phyloP scores from a whole-genome alignment of 345 rosid species.

The Triadica sebifera region DNA sequence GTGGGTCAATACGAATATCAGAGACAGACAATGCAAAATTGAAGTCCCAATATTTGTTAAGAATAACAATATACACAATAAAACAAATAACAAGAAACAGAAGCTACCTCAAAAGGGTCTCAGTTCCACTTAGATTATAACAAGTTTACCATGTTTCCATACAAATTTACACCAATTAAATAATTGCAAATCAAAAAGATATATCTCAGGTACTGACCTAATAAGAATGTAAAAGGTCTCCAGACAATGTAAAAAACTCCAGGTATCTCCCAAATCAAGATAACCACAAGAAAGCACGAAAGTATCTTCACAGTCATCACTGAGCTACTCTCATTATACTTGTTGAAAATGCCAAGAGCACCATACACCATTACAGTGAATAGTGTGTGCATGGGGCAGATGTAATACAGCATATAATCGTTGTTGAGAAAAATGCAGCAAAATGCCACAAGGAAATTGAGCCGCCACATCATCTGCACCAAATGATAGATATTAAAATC shows the following conservation, averaged over 20 bases:
- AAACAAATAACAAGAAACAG: neutral
- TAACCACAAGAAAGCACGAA: constrained; percentile 78
- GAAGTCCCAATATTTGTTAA: neutral
- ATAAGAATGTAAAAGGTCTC: constrained; percentile 69
- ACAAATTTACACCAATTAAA: neutral
- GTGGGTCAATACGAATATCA: neutral
- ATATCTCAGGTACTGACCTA: constrained; percentile 48
- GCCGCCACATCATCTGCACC: constrained; percentile 99
- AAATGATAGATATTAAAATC: constrained; percentile 24
- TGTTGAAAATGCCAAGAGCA: constrained; percentile 80
- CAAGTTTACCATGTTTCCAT: neutral
- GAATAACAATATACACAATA: neutral
- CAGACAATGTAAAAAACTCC: constrained; percentile 77
- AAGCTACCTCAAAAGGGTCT: neutral
- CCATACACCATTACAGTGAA: constrained; percentile 95
- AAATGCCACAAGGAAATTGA: constrained; percentile 86
- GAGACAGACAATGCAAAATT: neutral
- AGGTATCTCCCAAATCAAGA: constrained; percentile 91
- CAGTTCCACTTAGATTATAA: neutral
- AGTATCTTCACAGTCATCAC: constrained; percentile 84
- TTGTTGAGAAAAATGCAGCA: constrained; percentile 90
- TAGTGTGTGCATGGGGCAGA: constrained; percentile 98
- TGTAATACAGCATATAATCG: constrained; percentile 90
- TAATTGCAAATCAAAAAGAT: constrained; percentile 5
- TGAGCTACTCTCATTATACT: constrained; percentile 80